These are phyloP conservation scores for Singerocomus inundabilis DNA, from an alignment of 1,284 basidiomycete genomes.

Conservation along the genomic window DNA sequence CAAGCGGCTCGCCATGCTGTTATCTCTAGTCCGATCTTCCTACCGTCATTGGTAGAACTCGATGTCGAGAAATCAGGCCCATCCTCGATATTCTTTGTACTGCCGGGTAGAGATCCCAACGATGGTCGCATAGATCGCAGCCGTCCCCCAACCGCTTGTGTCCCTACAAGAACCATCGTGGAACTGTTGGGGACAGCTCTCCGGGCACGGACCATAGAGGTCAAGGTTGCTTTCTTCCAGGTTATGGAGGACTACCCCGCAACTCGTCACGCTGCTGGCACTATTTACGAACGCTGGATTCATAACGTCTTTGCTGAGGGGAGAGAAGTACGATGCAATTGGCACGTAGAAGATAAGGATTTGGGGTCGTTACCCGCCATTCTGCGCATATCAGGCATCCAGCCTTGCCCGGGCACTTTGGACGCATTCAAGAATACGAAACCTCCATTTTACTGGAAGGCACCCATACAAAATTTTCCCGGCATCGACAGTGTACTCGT, in stretches of 20 bases:
- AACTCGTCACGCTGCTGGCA: background rate
- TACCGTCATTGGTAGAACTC: too few relatives aligned
- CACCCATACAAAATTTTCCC: background rate
- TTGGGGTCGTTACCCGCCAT: background rate
- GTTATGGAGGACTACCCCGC: background rate
- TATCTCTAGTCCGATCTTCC: rapidly evolving
- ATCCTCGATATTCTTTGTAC: too few relatives aligned
- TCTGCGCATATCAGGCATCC: background rate
- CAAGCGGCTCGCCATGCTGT: background rate
- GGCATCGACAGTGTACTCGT: constrained; percentile 1
- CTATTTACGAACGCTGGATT: constrained; percentile 7
- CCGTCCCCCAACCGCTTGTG: rapidly evolving
- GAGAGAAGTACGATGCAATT: background rate
- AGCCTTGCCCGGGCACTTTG: too few relatives aligned
- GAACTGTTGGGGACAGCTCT: background rate
- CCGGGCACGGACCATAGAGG: rapidly evolving
- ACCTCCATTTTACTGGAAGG: constrained; percentile 1
- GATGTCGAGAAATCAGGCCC: too few relatives aligned
- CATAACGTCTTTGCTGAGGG: background rate
- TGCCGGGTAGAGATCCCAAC: too few relatives aligned
- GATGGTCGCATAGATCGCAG: background rate
- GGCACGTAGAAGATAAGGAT: background rate
- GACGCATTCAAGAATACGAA: background rate
- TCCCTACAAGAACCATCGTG: background rate
- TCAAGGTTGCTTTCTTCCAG: background rate